A percentile compares a stretch with the other conserved stretches of the same genome.
Evolutionary conservation across 495 filamentous ascomycete genomes (phyloP).

Genomic region (Podospora conica): DNA sequence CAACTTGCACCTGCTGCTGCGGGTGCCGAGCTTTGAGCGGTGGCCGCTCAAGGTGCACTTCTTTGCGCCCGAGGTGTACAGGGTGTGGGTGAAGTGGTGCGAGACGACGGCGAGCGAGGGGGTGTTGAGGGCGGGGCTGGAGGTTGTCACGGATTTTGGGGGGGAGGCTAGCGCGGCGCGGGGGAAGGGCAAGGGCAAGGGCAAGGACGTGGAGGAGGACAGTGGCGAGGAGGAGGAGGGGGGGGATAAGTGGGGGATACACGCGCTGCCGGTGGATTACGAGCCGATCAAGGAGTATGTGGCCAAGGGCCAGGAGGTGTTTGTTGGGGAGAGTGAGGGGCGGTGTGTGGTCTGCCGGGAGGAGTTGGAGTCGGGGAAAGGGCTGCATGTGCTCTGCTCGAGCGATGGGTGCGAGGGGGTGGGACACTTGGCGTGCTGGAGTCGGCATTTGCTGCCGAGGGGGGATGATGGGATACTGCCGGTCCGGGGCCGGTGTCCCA

Average conservation of each 20-base stretch:
- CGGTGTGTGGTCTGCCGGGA: constrained; percentile 59
- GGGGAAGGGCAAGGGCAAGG: not conserved
- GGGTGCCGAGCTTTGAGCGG: constrained; percentile 64
- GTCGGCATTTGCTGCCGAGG: constrained; percentile 50
- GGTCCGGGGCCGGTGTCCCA: constrained; percentile 63
- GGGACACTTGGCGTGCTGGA: constrained; percentile 74
- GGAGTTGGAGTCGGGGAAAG: constrained; percentile 39
- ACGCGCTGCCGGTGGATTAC: constrained; percentile 63
- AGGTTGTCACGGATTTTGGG: constrained; percentile 51
- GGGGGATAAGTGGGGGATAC: constrained; percentile 37
- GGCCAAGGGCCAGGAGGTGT: constrained; percentile 60
- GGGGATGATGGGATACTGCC: constrained; percentile 55
- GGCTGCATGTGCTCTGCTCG: constrained; percentile 65
- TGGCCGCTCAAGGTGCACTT: constrained; percentile 85
- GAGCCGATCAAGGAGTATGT: constrained; percentile 57
- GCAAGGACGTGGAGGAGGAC: not conserved
- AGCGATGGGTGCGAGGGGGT: constrained; percentile 56
- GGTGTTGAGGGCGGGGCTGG: constrained; percentile 44
- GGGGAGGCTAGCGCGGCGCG: not conserved
- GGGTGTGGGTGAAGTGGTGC: constrained; percentile 59
- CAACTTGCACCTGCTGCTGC: constrained; percentile 72
- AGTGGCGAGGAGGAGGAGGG: constrained; percentile 6
- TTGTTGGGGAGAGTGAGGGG: constrained; percentile 53
- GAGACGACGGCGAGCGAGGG: constrained; percentile 40
- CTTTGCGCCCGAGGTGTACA: constrained; percentile 63